These are phyloP conservation scores for Phytophthora fragariaefolia DNA, from an alignment of 352 stramenopile genomes.

Conservation along the genomic window DNA sequence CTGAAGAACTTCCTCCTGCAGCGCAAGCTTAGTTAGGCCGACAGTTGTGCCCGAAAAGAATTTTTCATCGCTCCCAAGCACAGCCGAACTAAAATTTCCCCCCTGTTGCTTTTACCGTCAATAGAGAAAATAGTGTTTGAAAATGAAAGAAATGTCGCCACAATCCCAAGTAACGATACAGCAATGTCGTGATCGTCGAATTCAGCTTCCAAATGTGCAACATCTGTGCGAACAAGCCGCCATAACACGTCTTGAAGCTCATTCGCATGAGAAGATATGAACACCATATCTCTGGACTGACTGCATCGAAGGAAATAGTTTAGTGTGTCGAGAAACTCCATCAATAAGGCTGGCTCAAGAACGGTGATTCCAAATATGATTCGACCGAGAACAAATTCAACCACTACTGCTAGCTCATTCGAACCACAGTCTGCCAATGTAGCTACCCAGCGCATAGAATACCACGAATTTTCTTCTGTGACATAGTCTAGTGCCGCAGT, in stretches of 20 bases:
- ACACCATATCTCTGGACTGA: conserved; percentile 27
- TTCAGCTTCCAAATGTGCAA: conserved; percentile 14
- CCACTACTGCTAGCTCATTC: conserved; percentile 26
- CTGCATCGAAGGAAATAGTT: conserved; percentile 30
- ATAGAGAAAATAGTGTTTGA: conserved; percentile 18
- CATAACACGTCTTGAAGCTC: conserved; percentile 29
- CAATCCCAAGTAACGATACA: conserved; percentile 23
- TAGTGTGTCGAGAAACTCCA: conserved; percentile 31
- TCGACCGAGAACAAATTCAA: conserved; percentile 36
- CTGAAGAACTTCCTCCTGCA: conserved; percentile 23
- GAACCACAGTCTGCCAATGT: conserved; percentile 9
- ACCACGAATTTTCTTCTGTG: conserved; percentile 23
- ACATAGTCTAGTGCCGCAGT: conserved; percentile 28
- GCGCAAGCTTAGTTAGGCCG: conserved; percentile 8
- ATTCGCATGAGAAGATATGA: conserved; percentile 16
- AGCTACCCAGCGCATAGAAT: conserved; percentile 42
- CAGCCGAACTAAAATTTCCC: conserved; percentile 12
- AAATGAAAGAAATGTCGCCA: conserved; percentile 21
- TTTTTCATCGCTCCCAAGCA: conserved; percentile 19
- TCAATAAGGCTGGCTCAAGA: conserved; percentile 24
- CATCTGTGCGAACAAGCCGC: conserved; percentile 18
- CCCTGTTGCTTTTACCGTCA: conserved; percentile 11
- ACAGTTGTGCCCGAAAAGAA: conserved; percentile 1
- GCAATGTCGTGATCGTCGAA: conserved; percentile 13
- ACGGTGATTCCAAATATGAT: conserved; percentile 29